Conservation (phyloP, 768 basidiomycete species). For the Tricholoma bakamatsutake region DNA sequence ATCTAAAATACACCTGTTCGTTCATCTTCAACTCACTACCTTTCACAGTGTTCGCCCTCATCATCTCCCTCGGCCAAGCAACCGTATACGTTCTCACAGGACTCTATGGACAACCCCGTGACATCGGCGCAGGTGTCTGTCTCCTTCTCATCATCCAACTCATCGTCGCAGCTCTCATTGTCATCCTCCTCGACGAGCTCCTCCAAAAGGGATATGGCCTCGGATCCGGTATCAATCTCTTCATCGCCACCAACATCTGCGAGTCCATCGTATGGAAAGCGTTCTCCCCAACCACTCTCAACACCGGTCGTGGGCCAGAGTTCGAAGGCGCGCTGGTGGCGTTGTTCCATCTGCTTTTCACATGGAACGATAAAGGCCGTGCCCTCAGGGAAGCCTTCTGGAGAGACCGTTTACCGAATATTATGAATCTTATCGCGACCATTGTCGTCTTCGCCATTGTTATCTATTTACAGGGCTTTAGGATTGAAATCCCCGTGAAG, state of each 20-base stretch:
- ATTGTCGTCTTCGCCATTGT: constrained; percentile 88
- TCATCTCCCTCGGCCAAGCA: constrained; percentile 94
- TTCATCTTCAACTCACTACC: no score
- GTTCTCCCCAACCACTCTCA: constrained; percentile 96
- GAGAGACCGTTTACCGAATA: constrained; percentile 92
- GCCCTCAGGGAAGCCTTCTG: constrained; percentile 98
- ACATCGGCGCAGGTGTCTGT: constrained; percentile 95
- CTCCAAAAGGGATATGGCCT: constrained; percentile 99
- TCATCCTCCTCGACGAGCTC: constrained; percentile 97
- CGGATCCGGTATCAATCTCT: constrained; percentile 96
- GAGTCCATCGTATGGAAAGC: constrained; percentile 99
- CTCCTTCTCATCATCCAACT: constrained; percentile 96
- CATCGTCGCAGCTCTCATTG: constrained; percentile 88
- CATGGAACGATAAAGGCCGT: constrained; percentile 97
- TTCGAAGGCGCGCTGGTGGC: constrained; percentile 97
- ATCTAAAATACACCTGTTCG: no score
- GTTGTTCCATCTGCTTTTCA: constrained; percentile 96
- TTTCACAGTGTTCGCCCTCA: constrained; percentile 83
- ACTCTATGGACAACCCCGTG: constrained; percentile 89
- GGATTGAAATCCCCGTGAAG: constrained; percentile 98
- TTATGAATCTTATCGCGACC: constrained; percentile 96
- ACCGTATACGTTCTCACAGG: constrained; percentile 97
- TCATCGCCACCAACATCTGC: constrained; percentile 99
- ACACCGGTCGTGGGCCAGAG: constrained; percentile 96
- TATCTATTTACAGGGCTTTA: constrained; percentile 98